Conservation (phyloP, 148 eudicot genomes). For the Nyssa sinensis region DNA sequence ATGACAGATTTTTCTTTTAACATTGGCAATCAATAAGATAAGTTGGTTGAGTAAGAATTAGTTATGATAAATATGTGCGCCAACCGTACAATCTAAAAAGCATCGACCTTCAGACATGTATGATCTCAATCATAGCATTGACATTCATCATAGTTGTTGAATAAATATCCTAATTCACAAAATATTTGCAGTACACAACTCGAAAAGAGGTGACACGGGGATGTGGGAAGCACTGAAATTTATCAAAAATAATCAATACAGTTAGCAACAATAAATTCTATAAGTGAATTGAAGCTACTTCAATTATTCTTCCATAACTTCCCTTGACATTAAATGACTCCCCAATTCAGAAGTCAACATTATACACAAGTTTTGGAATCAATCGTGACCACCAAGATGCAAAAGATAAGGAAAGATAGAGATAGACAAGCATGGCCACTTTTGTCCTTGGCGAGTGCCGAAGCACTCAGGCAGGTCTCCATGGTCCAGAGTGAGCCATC, state of each 20-base stretch:
- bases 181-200: too few species aligned
- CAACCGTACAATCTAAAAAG: background rate
- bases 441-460: background rate
- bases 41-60: background rate
- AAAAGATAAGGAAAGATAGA: too few species aligned
- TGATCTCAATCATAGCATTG: background rate
- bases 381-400: background rate
- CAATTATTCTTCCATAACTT: too few species aligned
- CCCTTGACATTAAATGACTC: background rate
- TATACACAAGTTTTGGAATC: background rate
- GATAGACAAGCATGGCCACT: background rate
- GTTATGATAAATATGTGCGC: background rate
- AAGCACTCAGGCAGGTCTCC: background rate
- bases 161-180: background rate
- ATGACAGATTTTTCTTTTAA: background rate
- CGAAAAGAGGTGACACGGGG: background rate
- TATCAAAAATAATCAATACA: background rate
- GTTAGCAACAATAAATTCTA: background rate
- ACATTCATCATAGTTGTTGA: background rate
- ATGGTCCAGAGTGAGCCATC: background rate
- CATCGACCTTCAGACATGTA: background rate
- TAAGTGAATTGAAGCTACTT: too few species aligned
- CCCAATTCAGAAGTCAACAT: background rate
- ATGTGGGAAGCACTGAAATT: background rate
- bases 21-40: background rate